These are phyloP conservation scores for Exserohilum turcica DNA, from an alignment of 2,329 filamentous ascomycete species.

Conservation along the genomic window DNA sequence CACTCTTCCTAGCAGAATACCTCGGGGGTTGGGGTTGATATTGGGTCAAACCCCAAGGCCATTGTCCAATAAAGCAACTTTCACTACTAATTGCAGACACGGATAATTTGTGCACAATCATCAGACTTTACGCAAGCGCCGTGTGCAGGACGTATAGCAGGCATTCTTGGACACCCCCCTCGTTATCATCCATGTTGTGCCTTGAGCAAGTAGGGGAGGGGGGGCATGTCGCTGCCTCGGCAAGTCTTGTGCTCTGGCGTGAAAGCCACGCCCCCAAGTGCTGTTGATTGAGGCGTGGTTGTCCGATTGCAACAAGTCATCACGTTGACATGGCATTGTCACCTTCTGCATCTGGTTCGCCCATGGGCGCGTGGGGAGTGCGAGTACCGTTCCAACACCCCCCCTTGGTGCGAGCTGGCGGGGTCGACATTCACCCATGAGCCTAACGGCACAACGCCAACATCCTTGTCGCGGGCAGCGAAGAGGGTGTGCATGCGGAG, in stretches of 20 bases:
- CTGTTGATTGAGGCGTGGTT: conserved; percentile 8
- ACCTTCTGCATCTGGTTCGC: conserved; percentile 37
- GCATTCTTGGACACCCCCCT: neutral
- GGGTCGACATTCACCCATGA: conserved; percentile 26
- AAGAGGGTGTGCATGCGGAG: conserved; percentile 33
- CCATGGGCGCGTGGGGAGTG: conserved; percentile 12
- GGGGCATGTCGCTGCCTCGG: conserved; percentile 5
- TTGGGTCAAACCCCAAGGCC: neutral
- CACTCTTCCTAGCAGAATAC: conserved; percentile 15
- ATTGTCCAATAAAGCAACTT: neutral
- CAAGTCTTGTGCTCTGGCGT: conserved; percentile 5
- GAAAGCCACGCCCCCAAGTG: neutral
- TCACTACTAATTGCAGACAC: neutral
- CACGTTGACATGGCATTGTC: conserved; percentile 25
- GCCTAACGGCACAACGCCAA: conserved; percentile 27
- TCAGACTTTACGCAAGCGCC: neutral
- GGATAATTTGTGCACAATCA: neutral
- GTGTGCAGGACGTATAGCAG: neutral
- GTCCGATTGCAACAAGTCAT: conserved; percentile 9
- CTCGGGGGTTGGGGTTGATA: conserved; percentile 1
- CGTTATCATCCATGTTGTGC: neutral
- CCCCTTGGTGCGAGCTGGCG: conserved; percentile 31
- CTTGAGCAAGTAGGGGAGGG: too few species aligned
- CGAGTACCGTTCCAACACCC: conserved; percentile 14
- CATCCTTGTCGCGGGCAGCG: conserved; percentile 22